A percentile compares a stretch with the other conserved stretches of the same genome.
phyloP scores from a whole-genome alignment of 2,329 filamentous ascomycete species.

The Colletotrichum scovillei region DNA sequence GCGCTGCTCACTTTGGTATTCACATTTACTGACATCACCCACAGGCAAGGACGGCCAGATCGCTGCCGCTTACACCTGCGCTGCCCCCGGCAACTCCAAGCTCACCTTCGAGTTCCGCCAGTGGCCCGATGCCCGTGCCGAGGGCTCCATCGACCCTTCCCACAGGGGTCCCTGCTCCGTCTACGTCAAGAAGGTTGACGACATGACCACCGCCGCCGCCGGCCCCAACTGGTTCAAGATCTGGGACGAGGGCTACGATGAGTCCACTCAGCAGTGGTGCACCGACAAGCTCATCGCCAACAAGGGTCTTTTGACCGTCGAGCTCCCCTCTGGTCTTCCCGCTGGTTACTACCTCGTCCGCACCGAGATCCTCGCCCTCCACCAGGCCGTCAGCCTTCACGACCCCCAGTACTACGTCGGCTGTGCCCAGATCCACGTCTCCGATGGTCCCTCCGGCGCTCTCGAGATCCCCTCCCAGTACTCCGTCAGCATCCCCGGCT shows the following conservation, averaged over 20 bases:
- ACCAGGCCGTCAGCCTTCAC: conserved; percentile 61
- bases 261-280: conserved; percentile 70
- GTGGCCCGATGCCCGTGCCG: conserved; percentile 65
- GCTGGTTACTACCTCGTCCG: conserved; percentile 78
- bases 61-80: conserved; percentile 61
- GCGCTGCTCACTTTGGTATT: conserved; percentile 18
- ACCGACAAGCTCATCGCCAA: conserved; percentile 75
- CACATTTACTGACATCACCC: conserved; percentile 14
- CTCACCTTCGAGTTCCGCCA: conserved; percentile 76
- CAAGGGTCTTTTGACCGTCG: conserved; percentile 71
- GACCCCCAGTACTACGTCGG: conserved; percentile 80
- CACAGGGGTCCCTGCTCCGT: conserved; percentile 79
- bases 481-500: conserved; percentile 74
- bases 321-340: conserved; percentile 70
- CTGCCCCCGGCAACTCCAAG: conserved; percentile 61
- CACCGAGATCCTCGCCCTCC: conserved; percentile 76
- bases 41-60: conserved; percentile 56
- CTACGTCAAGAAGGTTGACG: conserved; percentile 77
- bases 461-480: conserved; percentile 59
- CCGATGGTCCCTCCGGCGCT: conserved; percentile 56
- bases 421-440: conserved; percentile 77
- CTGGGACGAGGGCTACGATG: conserved; percentile 75
- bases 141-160: conserved; percentile 67
- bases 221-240: conserved; percentile 85
- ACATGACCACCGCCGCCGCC: conserved; percentile 63